Conservation (phyloP, 306 rosid species). For the Cyamopsis tetragonoloba region DNA sequence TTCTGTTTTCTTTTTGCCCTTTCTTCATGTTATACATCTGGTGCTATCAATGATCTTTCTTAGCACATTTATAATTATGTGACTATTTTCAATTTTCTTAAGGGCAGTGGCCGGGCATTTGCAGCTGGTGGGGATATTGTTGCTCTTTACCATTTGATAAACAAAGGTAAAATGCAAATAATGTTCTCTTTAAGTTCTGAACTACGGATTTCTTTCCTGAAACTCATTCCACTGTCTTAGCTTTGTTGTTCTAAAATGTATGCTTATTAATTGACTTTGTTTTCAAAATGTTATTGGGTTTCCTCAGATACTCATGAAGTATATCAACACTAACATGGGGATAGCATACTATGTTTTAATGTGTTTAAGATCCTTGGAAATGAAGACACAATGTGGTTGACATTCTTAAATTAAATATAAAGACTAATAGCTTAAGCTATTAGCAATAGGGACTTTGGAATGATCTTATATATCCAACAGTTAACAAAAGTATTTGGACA, state of each 20-base stretch:
- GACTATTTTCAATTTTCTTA: constrained; percentile 23
- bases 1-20: background rate
- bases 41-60: background rate
- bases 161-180: constrained; percentile 40
- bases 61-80: background rate
- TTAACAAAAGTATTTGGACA: background rate
- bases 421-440: background rate
- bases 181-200: background rate
- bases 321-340: background rate
- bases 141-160: constrained; percentile 50
- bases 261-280: background rate
- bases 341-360: background rate
- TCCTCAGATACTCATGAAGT: background rate
- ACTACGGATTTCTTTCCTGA: background rate
- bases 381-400: background rate
- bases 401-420: background rate
- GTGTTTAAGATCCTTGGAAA: background rate
- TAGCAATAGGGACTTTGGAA: background rate
- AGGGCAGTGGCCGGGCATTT: constrained; percentile 91
- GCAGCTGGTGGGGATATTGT: constrained; percentile 95
- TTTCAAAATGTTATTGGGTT: background rate
- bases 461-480: background rate
- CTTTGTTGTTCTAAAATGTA: background rate
- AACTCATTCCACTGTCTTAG: background rate
- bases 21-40: background rate